Evolutionary conservation across 73 alveolate genomes (phyloP).

Genomic region (Paramecium primaurelia): DNA sequence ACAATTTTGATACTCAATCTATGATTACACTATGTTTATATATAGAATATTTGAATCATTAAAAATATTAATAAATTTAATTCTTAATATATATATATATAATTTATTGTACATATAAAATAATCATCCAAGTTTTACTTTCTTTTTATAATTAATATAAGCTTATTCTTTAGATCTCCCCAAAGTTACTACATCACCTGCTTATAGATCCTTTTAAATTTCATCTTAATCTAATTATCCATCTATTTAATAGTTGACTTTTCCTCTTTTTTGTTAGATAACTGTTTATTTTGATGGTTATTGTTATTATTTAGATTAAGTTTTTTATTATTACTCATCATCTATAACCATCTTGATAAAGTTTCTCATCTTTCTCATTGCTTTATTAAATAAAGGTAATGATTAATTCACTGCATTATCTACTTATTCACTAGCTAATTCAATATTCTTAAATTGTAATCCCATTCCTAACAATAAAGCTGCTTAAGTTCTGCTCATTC

Average conservation of each 20-base stretch:
- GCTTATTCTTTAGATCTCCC: not conserved
- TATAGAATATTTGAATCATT: too few species aligned
- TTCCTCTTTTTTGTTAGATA: not conserved
- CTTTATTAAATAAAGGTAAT: conserved; percentile 90
- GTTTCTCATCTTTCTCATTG: conserved; percentile 49
- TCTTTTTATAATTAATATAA: not conserved
- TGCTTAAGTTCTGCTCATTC: conserved; percentile 83
- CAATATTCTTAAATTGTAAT: conserved; percentile 83
- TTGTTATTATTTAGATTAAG: not conserved
- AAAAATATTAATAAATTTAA: not conserved
- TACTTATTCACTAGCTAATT: conserved; percentile 75
- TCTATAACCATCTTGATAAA: conserved; percentile 30
- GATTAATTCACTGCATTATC: conserved; percentile 80
- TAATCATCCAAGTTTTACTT: not conserved
- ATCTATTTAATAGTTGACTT: not conserved
- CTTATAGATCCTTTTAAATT: not conserved
- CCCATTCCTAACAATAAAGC: conserved; percentile 94
- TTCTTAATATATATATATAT: not conserved
- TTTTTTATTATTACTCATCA: not conserved
- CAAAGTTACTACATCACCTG: conserved; percentile 14
- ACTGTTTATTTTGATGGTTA: not conserved
- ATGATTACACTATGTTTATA: too few species aligned
- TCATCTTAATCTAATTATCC: not conserved
- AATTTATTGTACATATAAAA: not conserved
- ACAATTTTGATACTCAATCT: too few species aligned